phyloP scores from a whole-genome alignment of 2,329 filamentous ascomycete genomes.

The Cucurbitaria berberidis region DNA sequence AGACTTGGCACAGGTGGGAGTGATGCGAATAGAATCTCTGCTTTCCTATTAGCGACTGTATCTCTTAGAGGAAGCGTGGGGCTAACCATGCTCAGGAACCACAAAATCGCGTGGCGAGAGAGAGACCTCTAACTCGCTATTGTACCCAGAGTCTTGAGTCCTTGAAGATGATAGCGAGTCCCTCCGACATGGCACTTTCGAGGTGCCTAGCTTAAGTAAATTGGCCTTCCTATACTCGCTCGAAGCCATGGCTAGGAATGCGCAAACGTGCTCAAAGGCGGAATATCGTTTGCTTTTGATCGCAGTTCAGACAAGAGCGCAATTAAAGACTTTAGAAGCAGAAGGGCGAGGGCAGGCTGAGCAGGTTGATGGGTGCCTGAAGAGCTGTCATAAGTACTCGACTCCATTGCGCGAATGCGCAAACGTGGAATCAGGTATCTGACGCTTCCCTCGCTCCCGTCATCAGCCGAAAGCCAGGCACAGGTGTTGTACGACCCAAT shows the following conservation, averaged over 20 bases:
- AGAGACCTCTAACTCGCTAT: conserved; percentile 34
- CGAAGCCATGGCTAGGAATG: conserved; percentile 18
- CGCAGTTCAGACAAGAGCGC: neutral
- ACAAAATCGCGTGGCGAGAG: conserved; percentile 33
- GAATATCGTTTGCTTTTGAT: conserved; percentile 1
- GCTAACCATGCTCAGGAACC: conserved; percentile 21
- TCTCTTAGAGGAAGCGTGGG: neutral
- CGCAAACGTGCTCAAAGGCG: conserved; percentile 7
- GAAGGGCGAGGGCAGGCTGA: neutral
- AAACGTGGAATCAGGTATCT: conserved; percentile 23
- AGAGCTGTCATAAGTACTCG: conserved; percentile 14
- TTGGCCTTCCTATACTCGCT: conserved; percentile 8
- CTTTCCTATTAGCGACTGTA: conserved; percentile 9
- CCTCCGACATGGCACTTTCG: conserved; percentile 24
- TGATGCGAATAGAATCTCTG: conserved; percentile 11
- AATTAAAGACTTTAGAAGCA: neutral
- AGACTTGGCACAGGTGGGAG: conserved; percentile 10
- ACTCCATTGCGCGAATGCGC: conserved; percentile 24
- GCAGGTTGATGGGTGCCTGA: conserved; percentile 13
- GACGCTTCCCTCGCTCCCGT: conserved; percentile 9
- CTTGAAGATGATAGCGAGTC: conserved; percentile 36
- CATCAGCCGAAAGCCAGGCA: conserved; percentile 16
- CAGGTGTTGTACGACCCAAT: conserved; percentile 3
- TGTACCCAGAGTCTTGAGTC: conserved; percentile 42
- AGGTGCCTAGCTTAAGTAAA: conserved; percentile 26